Evolutionary conservation across 805 yeast genomes (phyloP).

Genomic region (Ogataea kodamae): DNA sequence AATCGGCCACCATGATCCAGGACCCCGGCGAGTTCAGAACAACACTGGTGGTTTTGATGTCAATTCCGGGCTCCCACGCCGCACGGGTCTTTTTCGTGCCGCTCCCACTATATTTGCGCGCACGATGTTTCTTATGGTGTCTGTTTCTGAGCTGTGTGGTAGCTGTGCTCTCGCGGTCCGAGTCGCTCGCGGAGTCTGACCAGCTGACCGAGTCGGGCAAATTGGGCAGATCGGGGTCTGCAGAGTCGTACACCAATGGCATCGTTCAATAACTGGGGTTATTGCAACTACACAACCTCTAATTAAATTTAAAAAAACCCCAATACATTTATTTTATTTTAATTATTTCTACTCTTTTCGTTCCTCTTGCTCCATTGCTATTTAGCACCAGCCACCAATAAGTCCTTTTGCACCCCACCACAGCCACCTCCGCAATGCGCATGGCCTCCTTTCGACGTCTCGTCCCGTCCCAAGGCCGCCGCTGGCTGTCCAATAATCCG

Average conservation of each 20-base stretch:
- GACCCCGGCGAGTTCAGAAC: slow-evolving; percentile 51
- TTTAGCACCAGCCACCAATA: too few species aligned
- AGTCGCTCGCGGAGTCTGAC: slow-evolving; percentile 31
- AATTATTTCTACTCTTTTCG: too few species aligned
- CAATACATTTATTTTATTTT: too few species aligned
- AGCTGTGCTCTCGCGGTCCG: slow-evolving; percentile 8
- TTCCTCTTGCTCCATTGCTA: too few species aligned
- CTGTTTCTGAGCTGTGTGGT: background rate
- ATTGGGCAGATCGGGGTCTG: slow-evolving; percentile 40
- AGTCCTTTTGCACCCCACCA: too few species aligned
- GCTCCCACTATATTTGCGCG: slow-evolving; percentile 35
- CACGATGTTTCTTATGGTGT: slow-evolving; percentile 3
- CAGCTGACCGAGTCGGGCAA: slow-evolving; percentile 35
- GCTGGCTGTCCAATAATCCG: too few species aligned
- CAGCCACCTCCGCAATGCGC: too few species aligned
- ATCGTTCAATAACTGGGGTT: too few species aligned
- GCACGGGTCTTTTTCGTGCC: slow-evolving; percentile 39
- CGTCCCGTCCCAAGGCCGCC: too few species aligned
- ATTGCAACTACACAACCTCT: too few species aligned
- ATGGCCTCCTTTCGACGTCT: too few species aligned
- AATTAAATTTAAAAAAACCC: too few species aligned
- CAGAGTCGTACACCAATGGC: slow-evolving; percentile 35
- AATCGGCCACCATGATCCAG: slow-evolving; percentile 51
- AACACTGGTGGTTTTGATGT: slow-evolving; percentile 48
- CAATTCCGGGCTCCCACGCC: slow-evolving; percentile 61